Percentiles rank a stretch among this genome's conserved stretches.
Evolutionary conservation across 345 rosid genomes (phyloP).

Genomic region (Salix dunnii): DNA sequence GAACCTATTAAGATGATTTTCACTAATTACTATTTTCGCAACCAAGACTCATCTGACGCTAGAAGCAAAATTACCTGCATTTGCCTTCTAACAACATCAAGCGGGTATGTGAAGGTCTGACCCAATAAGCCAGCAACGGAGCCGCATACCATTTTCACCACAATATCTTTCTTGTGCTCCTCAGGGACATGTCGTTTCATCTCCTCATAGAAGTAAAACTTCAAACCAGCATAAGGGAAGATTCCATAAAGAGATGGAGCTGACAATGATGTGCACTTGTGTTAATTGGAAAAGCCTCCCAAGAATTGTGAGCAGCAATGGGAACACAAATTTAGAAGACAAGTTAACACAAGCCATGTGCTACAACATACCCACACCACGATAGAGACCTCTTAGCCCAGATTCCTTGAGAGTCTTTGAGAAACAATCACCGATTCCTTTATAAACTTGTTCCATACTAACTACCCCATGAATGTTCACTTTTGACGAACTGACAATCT

Average conservation of each 20-base stretch:
- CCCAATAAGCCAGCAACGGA: conserved; percentile 87
- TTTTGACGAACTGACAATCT: conserved; percentile 66
- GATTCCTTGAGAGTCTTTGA: conserved; percentile 64
- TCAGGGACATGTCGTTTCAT: conserved; percentile 85
- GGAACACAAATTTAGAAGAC: not conserved
- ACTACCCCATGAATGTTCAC: conserved; percentile 32
- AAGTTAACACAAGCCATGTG: conserved; percentile 10
- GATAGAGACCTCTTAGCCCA: conserved; percentile 79
- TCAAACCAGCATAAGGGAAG: conserved; percentile 95
- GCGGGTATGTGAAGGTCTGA: conserved; percentile 94
- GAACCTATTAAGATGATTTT: conserved; percentile 43
- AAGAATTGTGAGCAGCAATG: conserved; percentile 2
- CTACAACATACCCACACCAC: conserved; percentile 76
- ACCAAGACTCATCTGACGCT: not conserved
- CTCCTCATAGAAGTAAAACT: conserved; percentile 93
- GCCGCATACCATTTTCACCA: conserved; percentile 73
- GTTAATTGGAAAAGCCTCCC: conserved; percentile 12
- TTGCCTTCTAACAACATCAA: conserved; percentile 96
- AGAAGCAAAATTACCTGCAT: conserved; percentile 61
- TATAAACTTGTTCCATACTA: conserved; percentile 46
- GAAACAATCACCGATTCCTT: conserved; percentile 82
- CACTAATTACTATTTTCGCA: not conserved
- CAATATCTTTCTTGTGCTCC: conserved; percentile 65
- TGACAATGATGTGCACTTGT: conserved; percentile 23
- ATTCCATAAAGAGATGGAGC: conserved; percentile 94